Percentiles rank a stretch among this genome's conserved stretches.
Conservation (phyloP, 805 yeast genomes). For the Yarrowia hollandica region DNA sequence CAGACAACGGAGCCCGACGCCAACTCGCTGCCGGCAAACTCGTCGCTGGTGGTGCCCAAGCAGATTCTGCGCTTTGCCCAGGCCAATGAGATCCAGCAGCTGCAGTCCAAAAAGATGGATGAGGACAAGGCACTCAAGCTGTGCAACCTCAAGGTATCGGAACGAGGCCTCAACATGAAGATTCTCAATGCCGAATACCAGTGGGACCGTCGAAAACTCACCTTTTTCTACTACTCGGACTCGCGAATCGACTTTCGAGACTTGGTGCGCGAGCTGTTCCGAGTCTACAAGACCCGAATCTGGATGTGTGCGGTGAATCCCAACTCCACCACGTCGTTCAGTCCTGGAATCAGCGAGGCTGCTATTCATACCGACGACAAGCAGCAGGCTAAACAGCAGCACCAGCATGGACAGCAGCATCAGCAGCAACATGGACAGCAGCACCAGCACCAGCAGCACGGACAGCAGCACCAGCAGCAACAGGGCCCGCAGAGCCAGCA, state of each 20-base stretch:
- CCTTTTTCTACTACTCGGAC: slow-evolving; percentile 66
- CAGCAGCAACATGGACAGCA: background rate
- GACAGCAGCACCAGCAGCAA: background rate
- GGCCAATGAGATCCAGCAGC: slow-evolving; percentile 58
- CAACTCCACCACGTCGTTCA: slow-evolving; percentile 22
- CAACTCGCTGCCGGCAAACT: slow-evolving; percentile 37
- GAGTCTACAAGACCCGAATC: slow-evolving; percentile 74
- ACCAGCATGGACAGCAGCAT: background rate
- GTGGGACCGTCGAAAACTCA: slow-evolving; percentile 78
- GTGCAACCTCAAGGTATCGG: slow-evolving; percentile 59
- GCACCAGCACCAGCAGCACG: background rate
- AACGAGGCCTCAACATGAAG: slow-evolving; percentile 53
- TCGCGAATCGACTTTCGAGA: slow-evolving; percentile 77
- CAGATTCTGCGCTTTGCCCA: slow-evolving; percentile 64
- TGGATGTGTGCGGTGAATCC: slow-evolving; percentile 78
- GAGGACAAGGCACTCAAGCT: slow-evolving; percentile 67
- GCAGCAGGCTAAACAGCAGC: background rate
- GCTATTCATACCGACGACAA: slow-evolving; percentile 27
- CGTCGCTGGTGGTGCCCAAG: slow-evolving; percentile 65
- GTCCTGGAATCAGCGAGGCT: slow-evolving; percentile 26
- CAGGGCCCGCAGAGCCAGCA: too few species aligned
- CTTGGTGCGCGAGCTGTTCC: slow-evolving; percentile 69
- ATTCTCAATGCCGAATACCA: slow-evolving; percentile 81
- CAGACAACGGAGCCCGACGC: slow-evolving; percentile 28
- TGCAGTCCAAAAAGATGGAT: slow-evolving; percentile 60